These are phyloP conservation scores for Bauhinia variegata DNA, from an alignment of 306 rosid species.

Conservation along the genomic window DNA sequence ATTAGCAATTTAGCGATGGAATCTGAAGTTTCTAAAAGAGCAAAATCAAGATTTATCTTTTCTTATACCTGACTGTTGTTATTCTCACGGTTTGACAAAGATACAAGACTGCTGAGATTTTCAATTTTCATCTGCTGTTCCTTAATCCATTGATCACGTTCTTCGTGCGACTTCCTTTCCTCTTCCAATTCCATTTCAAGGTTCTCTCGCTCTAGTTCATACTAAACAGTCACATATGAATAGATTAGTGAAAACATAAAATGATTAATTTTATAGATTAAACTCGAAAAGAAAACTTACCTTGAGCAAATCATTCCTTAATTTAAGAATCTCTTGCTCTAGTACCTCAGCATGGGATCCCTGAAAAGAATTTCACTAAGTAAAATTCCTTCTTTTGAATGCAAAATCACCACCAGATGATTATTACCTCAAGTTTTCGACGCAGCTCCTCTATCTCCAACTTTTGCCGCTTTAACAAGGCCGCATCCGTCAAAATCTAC, in stretches of 20 bases:
- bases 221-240: conserved; percentile 56
- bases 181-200: conserved; percentile 81
- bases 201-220: conserved; percentile 86
- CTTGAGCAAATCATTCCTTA: conserved; percentile 90
- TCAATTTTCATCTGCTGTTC: conserved; percentile 70
- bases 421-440: conserved; percentile 78
- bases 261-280: neutral
- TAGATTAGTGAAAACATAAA: conserved; percentile 19
- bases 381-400: conserved; percentile 25
- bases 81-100: conserved; percentile 51
- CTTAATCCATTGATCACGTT: conserved; percentile 60
- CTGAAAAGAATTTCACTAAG: conserved; percentile 40
- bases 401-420: conserved; percentile 27
- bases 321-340: conserved; percentile 85
- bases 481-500: conserved; percentile 92
- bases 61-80: conserved; percentile 70
- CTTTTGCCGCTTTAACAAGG: conserved; percentile 89
- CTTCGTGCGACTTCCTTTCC: conserved; percentile 73
- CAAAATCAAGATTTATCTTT: neutral
- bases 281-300: conserved; percentile 44
- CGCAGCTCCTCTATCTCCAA: conserved; percentile 91
- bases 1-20: neutral
- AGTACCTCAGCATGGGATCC: conserved; percentile 95
- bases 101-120: conserved; percentile 49
- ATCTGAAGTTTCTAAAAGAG: neutral